A percentile compares a stretch with the other conserved stretches of the same genome.
Evolutionary conservation across 805 yeast genomes (phyloP).

Genomic region (Candida nanaspora): DNA sequence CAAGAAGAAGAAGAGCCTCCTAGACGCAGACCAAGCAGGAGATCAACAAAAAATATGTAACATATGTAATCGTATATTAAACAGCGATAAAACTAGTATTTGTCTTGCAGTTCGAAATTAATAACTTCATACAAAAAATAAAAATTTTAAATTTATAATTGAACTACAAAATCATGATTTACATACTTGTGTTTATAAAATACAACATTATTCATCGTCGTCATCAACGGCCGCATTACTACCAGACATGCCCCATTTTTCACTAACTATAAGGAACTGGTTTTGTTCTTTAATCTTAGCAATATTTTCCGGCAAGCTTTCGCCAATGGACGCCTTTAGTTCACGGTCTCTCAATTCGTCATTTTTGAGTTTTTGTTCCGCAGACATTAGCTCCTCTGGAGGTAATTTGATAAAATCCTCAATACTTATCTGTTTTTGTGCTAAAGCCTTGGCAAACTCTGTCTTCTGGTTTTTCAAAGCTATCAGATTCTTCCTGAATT

Average conservation of each 20-base stretch:
- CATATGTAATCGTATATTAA: no score
- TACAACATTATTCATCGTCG: constrained; percentile 1
- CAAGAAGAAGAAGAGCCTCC: no score
- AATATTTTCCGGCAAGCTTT: constrained; percentile 19
- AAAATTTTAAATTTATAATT: no score
- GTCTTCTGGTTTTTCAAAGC: constrained; percentile 22
- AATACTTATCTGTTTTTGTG: constrained; percentile 3
- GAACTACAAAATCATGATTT: background rate
- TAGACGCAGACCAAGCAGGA: no score
- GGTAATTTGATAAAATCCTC: constrained; percentile 16
- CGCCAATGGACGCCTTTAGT: constrained; percentile 19
- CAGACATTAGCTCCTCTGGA: constrained; percentile 19
- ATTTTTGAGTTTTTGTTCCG: constrained; percentile 20
- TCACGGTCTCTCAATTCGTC: constrained; percentile 23
- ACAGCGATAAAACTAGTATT: no score
- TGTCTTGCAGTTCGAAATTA: no score
- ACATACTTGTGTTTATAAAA: background rate
- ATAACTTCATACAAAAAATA: background rate
- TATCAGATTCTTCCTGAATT: constrained; percentile 25
- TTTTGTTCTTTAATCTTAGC: constrained; percentile 19
- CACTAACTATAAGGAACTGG: constrained; percentile 19
- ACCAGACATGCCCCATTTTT: constrained; percentile 28
- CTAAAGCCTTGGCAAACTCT: constrained; percentile 14
- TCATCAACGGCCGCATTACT: constrained; percentile 27
- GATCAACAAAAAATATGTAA: no score